Base-by-base conservation (phyloP, 176 grass and related monocot genomes). In the Juncus inflexus region DNA sequence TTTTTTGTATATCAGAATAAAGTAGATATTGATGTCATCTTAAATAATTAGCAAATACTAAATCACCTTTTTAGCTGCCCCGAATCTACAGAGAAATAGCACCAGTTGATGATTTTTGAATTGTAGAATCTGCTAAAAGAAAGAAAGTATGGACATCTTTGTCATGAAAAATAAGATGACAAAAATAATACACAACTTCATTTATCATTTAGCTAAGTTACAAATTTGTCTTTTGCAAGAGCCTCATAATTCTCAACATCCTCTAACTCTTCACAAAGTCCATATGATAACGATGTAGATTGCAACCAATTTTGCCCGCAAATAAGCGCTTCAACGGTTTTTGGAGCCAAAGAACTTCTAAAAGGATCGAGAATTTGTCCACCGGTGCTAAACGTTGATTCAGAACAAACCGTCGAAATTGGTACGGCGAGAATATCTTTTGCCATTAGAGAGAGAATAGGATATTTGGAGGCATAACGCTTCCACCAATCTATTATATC, bases 401-500 rank as follows among this genome's bases (percentile, higher is more conserved):
- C 67, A 40, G 52, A 71, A 54, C 50, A 37, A 12, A 71, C 39
- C 8, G 67, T 71, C 54, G 67, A 56, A 58, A 58, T 19, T 2
- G 67, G 12, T n/a, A 71, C 54, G 39, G 35, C 16, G n/a, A 71
- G 38, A 49, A 55, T 39, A 45, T 71, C 67, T 6, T 71, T 55
- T 14, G 67, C 52, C 13, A 71, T 58, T 14, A 58, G 50, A 40
- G 50, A 70, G 9, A 71, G 43, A 56, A 71, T 58, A 9, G 50
- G 67, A 28, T 71, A 71, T 9, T 52, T 41, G 6, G 54, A 71
- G 7, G 67, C 37, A 58, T 71, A 55, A 52, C 15, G n/a, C 50
- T 43, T 71, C 67, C 54, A 71, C 67, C 54, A 71, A 38, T 9
- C 67, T 9, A 58, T 5, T 56, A 71, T 71, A 58, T 71, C 67